These are phyloP conservation scores for Uronychia setigera DNA, from an alignment of 73 alveolate species.

Conservation along the genomic window DNA sequence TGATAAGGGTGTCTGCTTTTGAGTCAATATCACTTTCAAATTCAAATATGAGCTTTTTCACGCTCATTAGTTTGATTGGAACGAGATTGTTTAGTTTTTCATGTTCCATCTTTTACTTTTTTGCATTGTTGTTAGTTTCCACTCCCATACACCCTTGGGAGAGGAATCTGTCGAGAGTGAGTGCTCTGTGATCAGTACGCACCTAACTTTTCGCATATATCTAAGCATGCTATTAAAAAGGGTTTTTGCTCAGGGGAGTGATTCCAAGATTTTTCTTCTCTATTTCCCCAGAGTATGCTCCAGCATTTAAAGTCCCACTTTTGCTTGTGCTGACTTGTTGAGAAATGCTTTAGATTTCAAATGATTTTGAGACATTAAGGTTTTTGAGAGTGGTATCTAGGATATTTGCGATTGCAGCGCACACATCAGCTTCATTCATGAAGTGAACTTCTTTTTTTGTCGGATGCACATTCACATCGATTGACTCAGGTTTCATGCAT, in stretches of 20 bases:
- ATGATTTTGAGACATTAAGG: neutral
- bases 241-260: constrained; percentile 23
- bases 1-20: constrained; percentile 22
- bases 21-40: constrained; percentile 48
- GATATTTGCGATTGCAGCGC: neutral
- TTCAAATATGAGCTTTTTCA: constrained; percentile 47
- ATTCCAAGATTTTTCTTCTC: neutral
- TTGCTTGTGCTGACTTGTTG: neutral
- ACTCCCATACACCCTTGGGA: constrained; percentile 28
- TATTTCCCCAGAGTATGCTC: constrained; percentile 5
- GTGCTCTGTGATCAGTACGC: constrained; percentile 55
- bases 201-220: constrained; percentile 39
- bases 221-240: constrained; percentile 22
- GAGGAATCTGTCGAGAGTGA: constrained; percentile 48
- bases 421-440: constrained; percentile 68
- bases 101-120: neutral
- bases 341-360: neutral
- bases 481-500: constrained; percentile 56
- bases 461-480: constrained; percentile 94
- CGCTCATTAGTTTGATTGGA: constrained; percentile 28
- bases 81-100: constrained; percentile 12
- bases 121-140: constrained; percentile 4
- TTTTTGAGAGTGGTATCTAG: neutral
- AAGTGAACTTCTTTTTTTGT: constrained; percentile 82
- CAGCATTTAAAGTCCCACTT: neutral